Conservation (phyloP, 257 asterid species). For the Solanum arcanum region DNA sequence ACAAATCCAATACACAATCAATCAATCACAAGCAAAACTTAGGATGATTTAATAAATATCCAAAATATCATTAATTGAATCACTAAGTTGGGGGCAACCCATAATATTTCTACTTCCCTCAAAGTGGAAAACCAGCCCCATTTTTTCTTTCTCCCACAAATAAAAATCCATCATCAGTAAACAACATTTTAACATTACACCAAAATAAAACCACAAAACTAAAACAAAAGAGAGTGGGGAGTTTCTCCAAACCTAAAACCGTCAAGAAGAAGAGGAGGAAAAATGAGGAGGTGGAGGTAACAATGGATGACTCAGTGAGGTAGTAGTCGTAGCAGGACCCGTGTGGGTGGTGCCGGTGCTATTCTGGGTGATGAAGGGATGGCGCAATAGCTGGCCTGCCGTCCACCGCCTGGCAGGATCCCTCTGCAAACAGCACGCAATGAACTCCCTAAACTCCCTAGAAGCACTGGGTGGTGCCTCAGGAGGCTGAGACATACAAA, state of each 20-base stretch:
- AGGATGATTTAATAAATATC: background rate
- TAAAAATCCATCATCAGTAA: background rate
- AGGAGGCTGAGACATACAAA: constrained; percentile 86
- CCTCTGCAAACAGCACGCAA: constrained; percentile 33
- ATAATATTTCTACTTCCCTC: background rate
- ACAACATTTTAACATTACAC: constrained; percentile 3
- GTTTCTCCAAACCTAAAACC: background rate
- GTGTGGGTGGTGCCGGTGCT: background rate
- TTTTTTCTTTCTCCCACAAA: background rate
- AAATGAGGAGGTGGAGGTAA: constrained; percentile 15
- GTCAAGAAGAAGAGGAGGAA: constrained; percentile 8
- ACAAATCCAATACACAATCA: background rate
- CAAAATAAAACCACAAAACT: background rate
- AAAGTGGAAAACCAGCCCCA: background rate
- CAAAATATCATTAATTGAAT: background rate
- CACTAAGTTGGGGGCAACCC: background rate
- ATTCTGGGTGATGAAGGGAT: constrained; percentile 24
- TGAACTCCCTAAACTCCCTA: constrained; percentile 42
- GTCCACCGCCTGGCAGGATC: constrained; percentile 32
- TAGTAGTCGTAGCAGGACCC: background rate
- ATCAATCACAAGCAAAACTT: background rate
- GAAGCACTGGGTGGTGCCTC: constrained; percentile 65
- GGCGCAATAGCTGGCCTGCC: constrained; percentile 21
- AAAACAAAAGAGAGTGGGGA: background rate
- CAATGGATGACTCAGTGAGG: background rate